Conservation (phyloP, 352 stramenopile species). For the Pythium aristosporum region DNA sequence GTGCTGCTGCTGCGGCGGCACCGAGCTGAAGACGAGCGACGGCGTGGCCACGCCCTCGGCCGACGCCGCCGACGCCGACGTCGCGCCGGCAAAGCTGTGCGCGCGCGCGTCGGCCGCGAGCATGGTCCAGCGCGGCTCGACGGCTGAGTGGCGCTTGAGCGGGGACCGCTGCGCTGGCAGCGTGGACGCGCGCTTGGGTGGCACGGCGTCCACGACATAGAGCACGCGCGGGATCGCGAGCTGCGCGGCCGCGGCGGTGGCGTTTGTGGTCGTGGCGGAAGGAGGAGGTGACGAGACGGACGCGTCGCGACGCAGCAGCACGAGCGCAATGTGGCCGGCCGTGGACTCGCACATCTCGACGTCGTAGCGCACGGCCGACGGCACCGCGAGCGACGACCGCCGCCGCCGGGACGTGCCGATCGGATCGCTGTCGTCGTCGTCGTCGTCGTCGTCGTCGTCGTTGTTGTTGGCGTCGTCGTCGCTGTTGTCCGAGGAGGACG, state of each 20-base stretch:
- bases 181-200: slow-evolving; percentile 34
- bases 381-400: slow-evolving; percentile 7
- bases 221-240: slow-evolving; percentile 45
- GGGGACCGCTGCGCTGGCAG: slow-evolving; percentile 2
- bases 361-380: slow-evolving; percentile 33
- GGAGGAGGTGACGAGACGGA: not conserved
- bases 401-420: not conserved
- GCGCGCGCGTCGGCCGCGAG: slow-evolving; percentile 25
- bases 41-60: slow-evolving; percentile 12
- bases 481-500: not conserved
- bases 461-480: not conserved
- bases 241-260: slow-evolving; percentile 13
- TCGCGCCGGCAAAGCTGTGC: slow-evolving; percentile 26
- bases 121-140: slow-evolving; percentile 32
- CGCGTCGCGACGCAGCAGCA: slow-evolving; percentile 37
- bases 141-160: slow-evolving; percentile 2
- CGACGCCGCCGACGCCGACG: slow-evolving; percentile 4
- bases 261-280: not conserved
- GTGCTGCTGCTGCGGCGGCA: slow-evolving; percentile 29
- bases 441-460: not conserved
- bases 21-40: slow-evolving; percentile 20
- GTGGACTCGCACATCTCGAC: slow-evolving; percentile 55
- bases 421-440: not conserved
- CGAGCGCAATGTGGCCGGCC: slow-evolving; percentile 56
- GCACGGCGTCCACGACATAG: slow-evolving; percentile 74